Evolutionary conservation across 2,329 filamentous ascomycete genomes (phyloP).

Genomic region (Biscogniauxia mediterranea): DNA sequence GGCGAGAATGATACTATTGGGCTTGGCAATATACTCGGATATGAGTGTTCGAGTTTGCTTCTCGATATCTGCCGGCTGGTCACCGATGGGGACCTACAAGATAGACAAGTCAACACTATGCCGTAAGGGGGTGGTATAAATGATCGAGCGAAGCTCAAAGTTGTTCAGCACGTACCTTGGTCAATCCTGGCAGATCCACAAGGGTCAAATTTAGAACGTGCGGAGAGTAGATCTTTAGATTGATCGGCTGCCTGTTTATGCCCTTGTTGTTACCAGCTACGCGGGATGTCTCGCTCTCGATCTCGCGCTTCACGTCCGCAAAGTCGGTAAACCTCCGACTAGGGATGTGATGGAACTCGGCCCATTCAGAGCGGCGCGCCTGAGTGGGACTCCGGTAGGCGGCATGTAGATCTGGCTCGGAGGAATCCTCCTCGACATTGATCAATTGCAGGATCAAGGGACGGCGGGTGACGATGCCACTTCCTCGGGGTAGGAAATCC

Average conservation of each 20-base stretch:
- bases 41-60: slow-evolving; percentile 97
- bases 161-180: slow-evolving; percentile 62
- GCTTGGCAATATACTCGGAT: slow-evolving; percentile 97
- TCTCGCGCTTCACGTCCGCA: slow-evolving; percentile 88
- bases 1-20: slow-evolving; percentile 95
- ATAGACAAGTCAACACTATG: slow-evolving; percentile 15
- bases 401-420: slow-evolving; percentile 61
- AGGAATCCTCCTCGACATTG: slow-evolving; percentile 81
- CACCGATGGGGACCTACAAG: slow-evolving; percentile 83
- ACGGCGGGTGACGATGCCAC: slow-evolving; percentile 91
- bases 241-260: slow-evolving; percentile 96
- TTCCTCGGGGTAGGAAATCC: slow-evolving; percentile 94
- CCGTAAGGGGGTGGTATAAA: slow-evolving; percentile 10
- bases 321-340: slow-evolving; percentile 90
- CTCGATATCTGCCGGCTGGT: slow-evolving; percentile 96
- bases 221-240: slow-evolving; percentile 97
- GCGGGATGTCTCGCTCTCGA: slow-evolving; percentile 92
- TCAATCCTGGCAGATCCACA: slow-evolving; percentile 92
- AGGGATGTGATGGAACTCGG: slow-evolving; percentile 93
- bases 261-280: slow-evolving; percentile 95
- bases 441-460: slow-evolving; percentile 97
- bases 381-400: slow-evolving; percentile 78
- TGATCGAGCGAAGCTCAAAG: neutral
- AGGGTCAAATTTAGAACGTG: slow-evolving; percentile 94
- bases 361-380: slow-evolving; percentile 70